A percentile compares a stretch with the other conserved stretches of the same genome.
Evolutionary conservation across 768 basidiomycete genomes (phyloP).

Genomic region (Lentinula boryana): DNA sequence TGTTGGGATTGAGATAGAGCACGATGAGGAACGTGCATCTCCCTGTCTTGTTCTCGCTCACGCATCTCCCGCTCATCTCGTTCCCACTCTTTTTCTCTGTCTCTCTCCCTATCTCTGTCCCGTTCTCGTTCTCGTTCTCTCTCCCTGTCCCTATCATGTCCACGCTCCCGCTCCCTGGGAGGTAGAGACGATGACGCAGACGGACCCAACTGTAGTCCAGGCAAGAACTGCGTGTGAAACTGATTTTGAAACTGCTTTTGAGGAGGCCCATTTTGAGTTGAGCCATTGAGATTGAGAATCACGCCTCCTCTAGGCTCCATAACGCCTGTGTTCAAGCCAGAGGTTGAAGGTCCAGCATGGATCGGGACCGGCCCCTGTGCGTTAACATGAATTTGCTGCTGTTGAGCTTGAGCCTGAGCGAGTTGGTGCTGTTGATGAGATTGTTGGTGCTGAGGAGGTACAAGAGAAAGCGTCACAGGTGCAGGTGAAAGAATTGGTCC

Average conservation of each 20-base stretch:
- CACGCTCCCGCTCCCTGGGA: slow-evolving; percentile 9
- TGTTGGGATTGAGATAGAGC: background rate
- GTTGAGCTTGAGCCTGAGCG: slow-evolving; percentile 5
- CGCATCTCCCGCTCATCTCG: background rate
- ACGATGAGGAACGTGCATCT: background rate
- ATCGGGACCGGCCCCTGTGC: background rate
- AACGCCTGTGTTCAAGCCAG: background rate
- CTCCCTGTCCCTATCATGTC: slow-evolving; percentile 13
- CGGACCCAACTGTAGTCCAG: slow-evolving; percentile 10
- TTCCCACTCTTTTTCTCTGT: slow-evolving; percentile 10
- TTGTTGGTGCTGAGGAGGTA: slow-evolving; percentile 7
- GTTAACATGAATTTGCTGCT: slow-evolving; percentile 4
- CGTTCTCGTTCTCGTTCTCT: background rate
- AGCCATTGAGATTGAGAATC: background rate
- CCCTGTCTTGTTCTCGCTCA: background rate
- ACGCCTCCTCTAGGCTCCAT: background rate
- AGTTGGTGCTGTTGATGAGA: slow-evolving; percentile 6
- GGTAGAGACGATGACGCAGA: background rate
- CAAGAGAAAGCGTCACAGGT: slow-evolving; percentile 3
- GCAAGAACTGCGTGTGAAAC: slow-evolving; percentile 26
- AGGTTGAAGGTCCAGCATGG: background rate
- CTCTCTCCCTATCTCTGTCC: background rate
- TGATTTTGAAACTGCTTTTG: slow-evolving; percentile 23
- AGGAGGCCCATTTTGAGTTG: slow-evolving; percentile 7
- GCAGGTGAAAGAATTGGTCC: background rate